Evolutionary conservation across 2,329 filamentous ascomycete species (phyloP).

Genomic region (Arthrobotrys sphaeroides): DNA sequence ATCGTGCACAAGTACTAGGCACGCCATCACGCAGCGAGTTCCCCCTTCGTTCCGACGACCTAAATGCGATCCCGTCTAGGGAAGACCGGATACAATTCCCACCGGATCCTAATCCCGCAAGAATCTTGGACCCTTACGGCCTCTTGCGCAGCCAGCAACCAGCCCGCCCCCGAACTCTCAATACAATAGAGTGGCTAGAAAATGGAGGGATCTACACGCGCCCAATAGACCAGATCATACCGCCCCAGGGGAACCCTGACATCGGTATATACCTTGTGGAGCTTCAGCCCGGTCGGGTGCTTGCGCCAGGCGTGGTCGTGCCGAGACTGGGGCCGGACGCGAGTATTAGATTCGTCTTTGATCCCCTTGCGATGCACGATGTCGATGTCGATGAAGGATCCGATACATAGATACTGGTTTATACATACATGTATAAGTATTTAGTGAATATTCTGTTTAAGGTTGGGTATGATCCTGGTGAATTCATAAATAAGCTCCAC

Average conservation of each 20-base stretch:
- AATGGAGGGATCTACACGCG: neutral
- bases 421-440: too few relatives aligned
- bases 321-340: neutral
- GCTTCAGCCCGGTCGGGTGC: neutral
- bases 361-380: slow-evolving; percentile 17
- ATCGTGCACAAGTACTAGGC: too few relatives aligned
- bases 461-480: too few relatives aligned
- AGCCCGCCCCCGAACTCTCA: neutral
- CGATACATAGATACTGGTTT: neutral
- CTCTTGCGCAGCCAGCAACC: neutral
- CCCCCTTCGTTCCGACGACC: neutral
- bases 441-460: too few relatives aligned
- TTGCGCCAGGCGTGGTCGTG: too few relatives aligned
- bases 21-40: too few relatives aligned
- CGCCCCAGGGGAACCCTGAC: neutral
- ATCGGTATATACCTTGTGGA: neutral
- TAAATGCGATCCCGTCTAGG: neutral
- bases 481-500: too few relatives aligned
- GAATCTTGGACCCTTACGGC: slow-evolving; percentile 9
- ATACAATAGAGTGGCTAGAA: neutral
- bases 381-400: neutral
- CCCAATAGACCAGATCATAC: neutral
- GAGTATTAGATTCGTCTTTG: slow-evolving; percentile 29
- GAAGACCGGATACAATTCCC: neutral
- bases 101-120: neutral